These are phyloP conservation scores for Echinochloa phyllopogon DNA, from an alignment of 176 grass and related monocot species.

Conservation along the genomic window DNA sequence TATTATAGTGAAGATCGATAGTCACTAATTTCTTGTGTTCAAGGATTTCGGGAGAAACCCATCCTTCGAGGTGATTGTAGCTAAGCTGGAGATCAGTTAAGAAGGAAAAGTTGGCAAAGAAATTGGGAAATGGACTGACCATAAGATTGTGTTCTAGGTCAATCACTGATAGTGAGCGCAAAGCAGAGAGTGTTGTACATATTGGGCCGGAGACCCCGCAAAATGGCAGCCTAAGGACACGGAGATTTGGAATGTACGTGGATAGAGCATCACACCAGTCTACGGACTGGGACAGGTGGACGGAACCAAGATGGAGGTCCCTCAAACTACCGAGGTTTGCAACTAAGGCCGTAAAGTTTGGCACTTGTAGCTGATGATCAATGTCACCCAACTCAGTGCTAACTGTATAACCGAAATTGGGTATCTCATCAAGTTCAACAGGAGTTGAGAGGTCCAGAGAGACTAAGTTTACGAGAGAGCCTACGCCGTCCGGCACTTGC, in stretches of 20 bases:
- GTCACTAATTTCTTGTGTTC: constrained; percentile 30
- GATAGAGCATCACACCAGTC: constrained; percentile 37
- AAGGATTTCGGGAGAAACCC: constrained; percentile 27
- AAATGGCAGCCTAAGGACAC: constrained; percentile 38
- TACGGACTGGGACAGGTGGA: constrained; percentile 40
- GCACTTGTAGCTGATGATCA: no score
- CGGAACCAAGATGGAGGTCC: constrained; percentile 41
- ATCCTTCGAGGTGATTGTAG: constrained; percentile 34
- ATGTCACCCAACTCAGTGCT: no score
- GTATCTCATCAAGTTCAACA: fast-evolving
- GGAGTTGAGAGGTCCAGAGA: constrained; percentile 43
- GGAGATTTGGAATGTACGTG: constrained; percentile 30
- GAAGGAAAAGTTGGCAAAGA: constrained; percentile 41
- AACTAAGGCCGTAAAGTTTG: constrained; percentile 36
- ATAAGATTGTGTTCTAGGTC: constrained; percentile 32
- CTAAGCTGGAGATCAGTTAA: constrained; percentile 38
- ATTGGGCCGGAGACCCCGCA: constrained; percentile 36
- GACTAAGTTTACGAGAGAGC: constrained; percentile 41
- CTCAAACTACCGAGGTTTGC: constrained; percentile 39
- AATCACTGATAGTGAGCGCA: constrained; percentile 37
- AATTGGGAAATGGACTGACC: constrained; percentile 37
- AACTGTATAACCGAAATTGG: no score
- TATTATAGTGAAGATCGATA: constrained; percentile 35
- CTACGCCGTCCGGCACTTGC: constrained; percentile 39
- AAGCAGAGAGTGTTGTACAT: constrained; percentile 8